Evolutionary conservation across 164 flowering plant species (phyloP).

Genomic region (Chloranthus sessilifolius): DNA sequence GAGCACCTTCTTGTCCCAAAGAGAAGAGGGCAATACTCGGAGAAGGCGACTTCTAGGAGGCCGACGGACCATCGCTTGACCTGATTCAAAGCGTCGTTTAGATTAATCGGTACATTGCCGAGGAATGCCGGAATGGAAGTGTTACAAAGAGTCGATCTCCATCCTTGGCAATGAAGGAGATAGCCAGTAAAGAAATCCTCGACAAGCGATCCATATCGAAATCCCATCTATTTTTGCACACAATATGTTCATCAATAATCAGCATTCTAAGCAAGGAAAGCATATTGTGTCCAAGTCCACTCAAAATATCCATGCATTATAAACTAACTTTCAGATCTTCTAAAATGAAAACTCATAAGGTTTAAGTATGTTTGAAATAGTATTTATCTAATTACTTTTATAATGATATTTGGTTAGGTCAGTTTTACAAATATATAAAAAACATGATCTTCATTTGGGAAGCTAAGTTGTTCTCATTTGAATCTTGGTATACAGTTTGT

Average conservation of each 20-base stretch:
- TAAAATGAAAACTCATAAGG: neutral
- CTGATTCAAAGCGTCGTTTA: slow-evolving; percentile 48
- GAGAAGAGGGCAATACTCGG: slow-evolving; percentile 36
- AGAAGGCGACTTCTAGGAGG: slow-evolving; percentile 38
- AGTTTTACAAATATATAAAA: no score
- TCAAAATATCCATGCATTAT: neutral
- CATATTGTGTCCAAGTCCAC: neutral
- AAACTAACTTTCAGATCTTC: neutral
- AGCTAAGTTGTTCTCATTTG: no score
- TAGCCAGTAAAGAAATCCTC: slow-evolving; percentile 80
- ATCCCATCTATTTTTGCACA: slow-evolving; percentile 54
- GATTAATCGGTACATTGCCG: slow-evolving; percentile 48
- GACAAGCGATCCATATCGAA: slow-evolving; percentile 66
- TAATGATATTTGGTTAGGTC: no score
- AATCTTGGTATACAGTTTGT: no score
- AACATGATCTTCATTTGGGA: no score
- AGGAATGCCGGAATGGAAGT: slow-evolving; percentile 65
- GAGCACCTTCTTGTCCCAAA: slow-evolving; percentile 38
- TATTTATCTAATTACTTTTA: no score
- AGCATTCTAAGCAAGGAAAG: neutral
- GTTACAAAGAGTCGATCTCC: slow-evolving; percentile 57
- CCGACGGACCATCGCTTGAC: slow-evolving; percentile 63
- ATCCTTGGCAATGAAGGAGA: slow-evolving; percentile 63
- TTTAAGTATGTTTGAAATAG: neutral
- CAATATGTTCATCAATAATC: neutral